Evolutionary conservation across 768 basidiomycete genomes (phyloP), one percentile per base, ranked within the genome.

Genomic region (Leccinum ochraceum): DNA sequence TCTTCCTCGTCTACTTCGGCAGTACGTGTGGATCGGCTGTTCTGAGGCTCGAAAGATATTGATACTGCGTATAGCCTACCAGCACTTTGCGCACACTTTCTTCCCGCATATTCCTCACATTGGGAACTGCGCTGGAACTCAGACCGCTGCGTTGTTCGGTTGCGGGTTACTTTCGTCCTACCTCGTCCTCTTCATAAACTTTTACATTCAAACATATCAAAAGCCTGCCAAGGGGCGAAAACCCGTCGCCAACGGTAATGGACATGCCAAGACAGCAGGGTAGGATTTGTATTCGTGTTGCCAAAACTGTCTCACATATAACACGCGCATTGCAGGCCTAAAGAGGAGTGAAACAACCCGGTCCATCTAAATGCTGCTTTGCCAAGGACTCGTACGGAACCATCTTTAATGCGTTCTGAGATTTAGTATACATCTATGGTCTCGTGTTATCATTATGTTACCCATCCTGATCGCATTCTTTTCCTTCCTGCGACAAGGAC

Each of bases 121-220:
- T 22, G 91, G 84, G 42, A 86, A 89, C 73, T 99, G 97, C 68
- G 87, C 94, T 44, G 97, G 97, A 50, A 88, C 90, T 20, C 93
- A 96, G 76, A 76, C 77, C 16, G 92, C 96, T 57, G 97, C 97
- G 3, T 61, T 94, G 60, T 89, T 96, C 60, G 97, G 95, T 53
- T 97, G 95, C 71, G 85, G 75, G 24, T 83, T 99, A 52, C 82
- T 99, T 66, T 90, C 93, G 28, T 89, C 85, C 69, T 98, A 98
- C 78, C 86, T 99, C 57, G 84, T 87, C 68, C 85, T 99, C 60
- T 98, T 99, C 82, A 93, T 98, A 82, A 92, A 94, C 75, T 94
- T 94, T 78, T 94, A 94, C 77, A 82, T 93, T 69, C 85, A 88
- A 74, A 92, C 90, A 30, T 92, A 92, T 79, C 86, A 86, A 79